Base-by-base conservation (phyloP, 352 stramenopile species). In the Pythium scleroteichum region DNA sequence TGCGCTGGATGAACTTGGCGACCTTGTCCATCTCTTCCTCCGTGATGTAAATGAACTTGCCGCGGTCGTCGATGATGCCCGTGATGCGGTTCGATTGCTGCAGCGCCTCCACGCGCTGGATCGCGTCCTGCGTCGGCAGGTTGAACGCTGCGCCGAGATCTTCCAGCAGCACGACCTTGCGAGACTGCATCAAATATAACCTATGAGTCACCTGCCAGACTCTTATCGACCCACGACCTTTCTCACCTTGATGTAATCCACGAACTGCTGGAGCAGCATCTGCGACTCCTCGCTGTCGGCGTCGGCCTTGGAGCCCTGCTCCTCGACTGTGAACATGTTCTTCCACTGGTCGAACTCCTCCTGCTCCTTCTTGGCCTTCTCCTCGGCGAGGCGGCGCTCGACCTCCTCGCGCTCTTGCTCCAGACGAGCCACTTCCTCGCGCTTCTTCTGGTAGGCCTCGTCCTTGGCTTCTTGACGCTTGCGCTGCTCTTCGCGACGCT, bases 31-130 rank as follows among this genome's bases (percentile, higher is more conserved):
- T 90, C 50, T 91, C 79, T 38, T 87, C 73, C 39, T 90, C 78
- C 0, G 81, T 89, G 51, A 93, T 87, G 59, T 80, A 88, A 50
- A 93, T 90, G 64, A 91, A 91, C 57, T 91, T 91, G 57, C 84
- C 84, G 23, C 82, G 79, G 47, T 93, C 84, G 45, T 93, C 81
- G 27, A 93, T 69, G 27, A 93, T 82, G 17, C 84, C 84, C 5
- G 79, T 87, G 52, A 93, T 70, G 17, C 79, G 81, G 46, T 85
- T 82, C 1, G 64, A 57, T 12, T 63, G 46, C 47, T 89, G 79
- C 14, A 93, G 53, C 16, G 74, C 62, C 55, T 88, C 71, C 10
- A 91, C 69, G 8, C 81, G 81, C 47, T 85, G 60, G 49, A 90
- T 89, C 14, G 79, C 79, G 27, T 88, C 79, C 53, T 89, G 72